Evolutionary conservation across 2,329 filamentous ascomycete genomes (phyloP).

Genomic region (Fonsecaea pedrosoi): DNA sequence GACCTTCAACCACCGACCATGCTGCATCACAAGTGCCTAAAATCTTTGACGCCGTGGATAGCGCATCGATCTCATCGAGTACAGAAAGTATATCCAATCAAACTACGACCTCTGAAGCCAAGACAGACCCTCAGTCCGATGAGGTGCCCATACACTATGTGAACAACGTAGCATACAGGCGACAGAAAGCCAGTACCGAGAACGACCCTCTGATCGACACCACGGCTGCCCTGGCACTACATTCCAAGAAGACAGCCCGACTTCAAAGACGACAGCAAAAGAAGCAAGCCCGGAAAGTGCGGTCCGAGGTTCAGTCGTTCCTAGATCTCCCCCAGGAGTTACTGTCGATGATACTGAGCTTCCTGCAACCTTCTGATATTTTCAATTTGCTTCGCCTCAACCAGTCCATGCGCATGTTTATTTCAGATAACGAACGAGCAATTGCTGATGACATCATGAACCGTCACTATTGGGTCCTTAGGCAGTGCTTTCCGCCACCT

Average conservation of each 20-base stretch:
- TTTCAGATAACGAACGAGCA: conserved; percentile 34
- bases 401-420: conserved; percentile 29
- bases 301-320: conserved; percentile 32
- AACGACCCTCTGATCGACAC: conserved; percentile 38
- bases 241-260: conserved; percentile 38
- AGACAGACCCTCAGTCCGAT: background rate
- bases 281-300: conserved; percentile 32
- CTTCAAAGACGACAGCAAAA: conserved; percentile 33
- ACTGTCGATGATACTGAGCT: conserved; percentile 31
- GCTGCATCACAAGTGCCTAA: background rate
- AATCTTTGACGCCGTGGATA: background rate
- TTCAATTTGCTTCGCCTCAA: conserved; percentile 31
- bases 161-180: conserved; percentile 8
- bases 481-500: conserved; percentile 38
- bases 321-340: conserved; percentile 38
- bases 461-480: conserved; percentile 37
- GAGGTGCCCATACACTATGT: conserved; percentile 16
- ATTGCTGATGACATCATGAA: conserved; percentile 32
- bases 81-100: background rate
- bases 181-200: conserved; percentile 12
- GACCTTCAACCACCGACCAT: background rate
- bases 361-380: conserved; percentile 33
- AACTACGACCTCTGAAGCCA: background rate
- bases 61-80: background rate
- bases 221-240: conserved; percentile 32